Evolutionary conservation across 768 basidiomycete genomes (phyloP), one percentile per base, ranked within the genome.

Genomic region (Flagelloscypha sp.): DNA sequence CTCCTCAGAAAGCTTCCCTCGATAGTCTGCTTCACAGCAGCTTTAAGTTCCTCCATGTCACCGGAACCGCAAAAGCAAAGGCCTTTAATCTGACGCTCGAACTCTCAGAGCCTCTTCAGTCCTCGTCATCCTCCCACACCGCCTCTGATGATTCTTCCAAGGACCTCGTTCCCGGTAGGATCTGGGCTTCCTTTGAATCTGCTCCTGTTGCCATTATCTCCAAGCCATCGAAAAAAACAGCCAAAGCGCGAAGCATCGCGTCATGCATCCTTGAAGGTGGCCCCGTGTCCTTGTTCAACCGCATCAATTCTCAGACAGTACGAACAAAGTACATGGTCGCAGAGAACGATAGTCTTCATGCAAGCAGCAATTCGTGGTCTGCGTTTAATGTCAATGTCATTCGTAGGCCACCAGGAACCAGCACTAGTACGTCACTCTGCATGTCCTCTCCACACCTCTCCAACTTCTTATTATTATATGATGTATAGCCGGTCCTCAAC

Each of bases 241-340:
- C 87, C 39, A 94, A 93, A 65, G 90, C 90, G 48, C 82, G 90
- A 63, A 82, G 86, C 65, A 84, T 84, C 53, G 83, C 80, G 28
- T 88, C 81, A 15, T 93, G 89, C 63, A 89, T 95, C 56, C 72
- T 89, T 36, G 83, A 82, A 19, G 84, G 85, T 31, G 84, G 87
- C 15, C 84, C 88, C 23, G 86, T 97, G 33, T 87, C 88, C 35
- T 73, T 97, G 30, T 94, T 92, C 72, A 90, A 92, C 57, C 83
- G 92, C 50, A 89, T 97, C 70, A 92, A 94, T 60, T 87, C 86
- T 10, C 92, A 97, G 62, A 90, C 92, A 24, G 90, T 94, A 41
- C 82, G 92, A 53, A 95, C 92, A 38, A 94, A 94, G 66, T 97
- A 93, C 59, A 90, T 97, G 86, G 87, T 85, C 36, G 81, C 93